Conservation (phyloP, 108 stramenopile species). For the Skeletonema marinoi region DNA sequence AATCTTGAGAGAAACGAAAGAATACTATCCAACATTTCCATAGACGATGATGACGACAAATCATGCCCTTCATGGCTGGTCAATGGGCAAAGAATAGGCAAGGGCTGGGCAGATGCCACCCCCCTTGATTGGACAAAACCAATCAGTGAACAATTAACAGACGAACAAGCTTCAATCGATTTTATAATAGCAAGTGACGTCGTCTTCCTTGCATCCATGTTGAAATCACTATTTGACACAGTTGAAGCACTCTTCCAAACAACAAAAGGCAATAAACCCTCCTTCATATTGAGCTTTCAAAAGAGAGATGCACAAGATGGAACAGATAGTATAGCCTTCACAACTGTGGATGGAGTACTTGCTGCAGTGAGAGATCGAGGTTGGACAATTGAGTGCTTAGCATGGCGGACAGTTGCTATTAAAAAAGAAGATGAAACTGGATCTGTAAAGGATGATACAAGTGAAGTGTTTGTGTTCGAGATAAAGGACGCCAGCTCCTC, state of each 20-base stretch:
- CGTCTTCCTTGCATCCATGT: slow-evolving; percentile 65
- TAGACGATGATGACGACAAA: background rate
- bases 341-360: slow-evolving; percentile 56
- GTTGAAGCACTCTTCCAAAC: slow-evolving; percentile 49
- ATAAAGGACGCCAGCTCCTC: background rate
- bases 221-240: slow-evolving; percentile 63
- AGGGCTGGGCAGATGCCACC: slow-evolving; percentile 57
- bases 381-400: slow-evolving; percentile 67
- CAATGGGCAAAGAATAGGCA: slow-evolving; percentile 49
- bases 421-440: slow-evolving; percentile 19
- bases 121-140: slow-evolving; percentile 69
- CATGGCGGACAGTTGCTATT: slow-evolving; percentile 51
- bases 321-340: slow-evolving; percentile 45
- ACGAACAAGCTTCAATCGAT: slow-evolving; percentile 39
- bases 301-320: slow-evolving; percentile 56
- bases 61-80: slow-evolving; percentile 18
- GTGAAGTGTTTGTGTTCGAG: slow-evolving; percentile 58
- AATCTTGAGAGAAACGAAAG: slow-evolving; percentile 53
- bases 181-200: slow-evolving; percentile 70
- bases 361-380: slow-evolving; percentile 43
- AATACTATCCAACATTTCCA: background rate
- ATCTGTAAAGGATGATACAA: slow-evolving; percentile 9
- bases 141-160: slow-evolving; percentile 44
- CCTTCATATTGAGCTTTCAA: slow-evolving; percentile 70
- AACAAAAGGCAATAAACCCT: slow-evolving; percentile 27